Evolutionary conservation across 768 basidiomycete species (phyloP).

Genomic region (Sporobolomyces roseus): DNA sequence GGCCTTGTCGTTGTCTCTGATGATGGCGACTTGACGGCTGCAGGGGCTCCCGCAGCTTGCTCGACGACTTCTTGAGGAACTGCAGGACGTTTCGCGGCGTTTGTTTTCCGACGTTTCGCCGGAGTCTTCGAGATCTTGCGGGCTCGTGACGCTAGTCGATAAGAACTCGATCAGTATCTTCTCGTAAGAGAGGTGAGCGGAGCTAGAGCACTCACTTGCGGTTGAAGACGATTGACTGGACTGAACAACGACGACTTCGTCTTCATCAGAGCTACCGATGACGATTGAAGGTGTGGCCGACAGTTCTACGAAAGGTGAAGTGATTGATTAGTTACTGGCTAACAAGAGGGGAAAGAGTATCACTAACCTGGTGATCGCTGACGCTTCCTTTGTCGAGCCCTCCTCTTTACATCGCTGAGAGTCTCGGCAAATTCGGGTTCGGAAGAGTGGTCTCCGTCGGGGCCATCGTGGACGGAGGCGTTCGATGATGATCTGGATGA

Average conservation of each 20-base stretch:
- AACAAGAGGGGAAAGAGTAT: neutral
- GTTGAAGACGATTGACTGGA: neutral
- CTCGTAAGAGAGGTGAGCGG: too few species aligned
- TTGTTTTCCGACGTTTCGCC: too few species aligned
- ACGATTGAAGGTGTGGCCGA: neutral
- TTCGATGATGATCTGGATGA: slow-evolving; percentile 5
- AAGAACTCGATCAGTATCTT: too few species aligned
- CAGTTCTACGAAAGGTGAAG: neutral
- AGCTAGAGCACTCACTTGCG: neutral
- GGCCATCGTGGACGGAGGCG: slow-evolving; percentile 4
- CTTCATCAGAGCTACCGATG: slow-evolving; percentile 13
- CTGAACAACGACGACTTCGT: slow-evolving; percentile 1
- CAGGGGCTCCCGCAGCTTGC: too few species aligned
- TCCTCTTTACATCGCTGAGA: neutral
- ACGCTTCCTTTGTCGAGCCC: neutral
- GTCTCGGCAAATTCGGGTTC: neutral
- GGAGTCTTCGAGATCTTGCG: too few species aligned
- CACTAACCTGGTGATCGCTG: neutral
- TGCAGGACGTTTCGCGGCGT: too few species aligned
- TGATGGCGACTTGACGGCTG: too few species aligned
- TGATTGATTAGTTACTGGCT: neutral
- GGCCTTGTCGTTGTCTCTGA: neutral
- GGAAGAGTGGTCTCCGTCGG: neutral
- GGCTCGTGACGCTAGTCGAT: too few species aligned
- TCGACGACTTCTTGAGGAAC: too few species aligned